Evolutionary conservation across 2,329 filamentous ascomycete genomes (phyloP), one percentile per base, ranked within the genome.

Genomic region (Arthroderma uncinatum): DNA sequence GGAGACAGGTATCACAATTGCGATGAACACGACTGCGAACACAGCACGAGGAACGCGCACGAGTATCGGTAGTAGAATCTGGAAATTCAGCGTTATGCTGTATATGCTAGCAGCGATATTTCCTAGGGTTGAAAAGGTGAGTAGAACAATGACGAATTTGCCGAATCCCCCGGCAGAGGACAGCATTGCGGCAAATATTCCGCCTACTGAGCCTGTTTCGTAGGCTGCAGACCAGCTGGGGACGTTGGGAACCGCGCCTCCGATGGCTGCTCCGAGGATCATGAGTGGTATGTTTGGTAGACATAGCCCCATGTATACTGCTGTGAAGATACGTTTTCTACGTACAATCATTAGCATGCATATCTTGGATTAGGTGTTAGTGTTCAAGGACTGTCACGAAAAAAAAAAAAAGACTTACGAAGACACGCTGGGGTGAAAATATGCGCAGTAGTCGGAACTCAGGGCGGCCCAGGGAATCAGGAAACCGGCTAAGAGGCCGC

Each of bases 21-120:
- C 84, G 47, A 86, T 79, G 39, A 86, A 68, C 0, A 82, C 78
- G 2, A 80, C 76, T 2, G 84, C 64, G 0, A 79, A 87, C 34
- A 85, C 67, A 21, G 80, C 78, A 30, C 85, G 78, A 2, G 85
- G 84, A 0, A 87, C 73, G 10, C 69, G 72, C 52, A 79, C 78
- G 21, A 79, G 76, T 62, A 79, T 80, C 10, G 78, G 74, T 1
- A 82, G 82, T 2, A 87, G 75, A 44, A 84, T 80, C 65, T 87
- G 84, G 62, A 84, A 84, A 61, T 84, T 82, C n/a, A 87, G 78
- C 0, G 82, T 82, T 5, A 81, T 76, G 10, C 80, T 80, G 68
- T 87, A 86, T 0, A 80, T 82, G 0, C 82, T 80, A 1, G 83
- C 77, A 4, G 86, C 79, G 61, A 82, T 81, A 67, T 87, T 87